phyloP scores from a whole-genome alignment of 768 basidiomycete genomes.

The Polyporus arcularius region DNA sequence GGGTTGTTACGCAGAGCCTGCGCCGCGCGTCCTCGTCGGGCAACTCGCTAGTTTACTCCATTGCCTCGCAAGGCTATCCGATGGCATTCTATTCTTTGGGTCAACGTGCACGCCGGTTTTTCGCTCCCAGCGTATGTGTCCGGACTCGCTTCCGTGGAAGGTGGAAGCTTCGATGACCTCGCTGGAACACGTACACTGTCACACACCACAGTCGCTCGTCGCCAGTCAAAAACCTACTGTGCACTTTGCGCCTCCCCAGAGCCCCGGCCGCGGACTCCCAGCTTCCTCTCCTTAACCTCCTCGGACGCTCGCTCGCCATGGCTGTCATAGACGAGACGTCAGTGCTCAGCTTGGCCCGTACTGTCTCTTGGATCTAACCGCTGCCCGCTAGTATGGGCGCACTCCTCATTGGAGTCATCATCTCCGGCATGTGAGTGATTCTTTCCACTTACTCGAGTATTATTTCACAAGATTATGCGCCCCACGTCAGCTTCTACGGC shows the following conservation, averaged over 20 bases:
- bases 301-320: slow-evolving; percentile 9
- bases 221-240: neutral
- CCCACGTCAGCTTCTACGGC: slow-evolving; percentile 46
- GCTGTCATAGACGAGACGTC: slow-evolving; percentile 17
- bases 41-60: neutral
- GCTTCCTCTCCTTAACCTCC: neutral
- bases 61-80: neutral
- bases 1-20: no score
- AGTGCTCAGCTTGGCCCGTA: neutral
- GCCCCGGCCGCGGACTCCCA: neutral
- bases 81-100: neutral
- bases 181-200: neutral
- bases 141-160: neutral
- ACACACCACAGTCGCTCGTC: neutral
- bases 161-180: neutral
- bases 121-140: neutral
- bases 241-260: neutral
- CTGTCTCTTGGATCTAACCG: neutral
- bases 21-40: no score
- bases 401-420: slow-evolving; percentile 50
- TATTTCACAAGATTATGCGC: neutral
- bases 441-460: no score
- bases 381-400: slow-evolving; percentile 46
- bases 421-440: slow-evolving; percentile 44
- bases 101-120: neutral